A percentile compares a stretch with the other conserved stretches of the same genome.
These are phyloP conservation scores for Talaromyces sp. DNA, from an alignment of 2,329 filamentous ascomycete genomes.

Conservation along the genomic window DNA sequence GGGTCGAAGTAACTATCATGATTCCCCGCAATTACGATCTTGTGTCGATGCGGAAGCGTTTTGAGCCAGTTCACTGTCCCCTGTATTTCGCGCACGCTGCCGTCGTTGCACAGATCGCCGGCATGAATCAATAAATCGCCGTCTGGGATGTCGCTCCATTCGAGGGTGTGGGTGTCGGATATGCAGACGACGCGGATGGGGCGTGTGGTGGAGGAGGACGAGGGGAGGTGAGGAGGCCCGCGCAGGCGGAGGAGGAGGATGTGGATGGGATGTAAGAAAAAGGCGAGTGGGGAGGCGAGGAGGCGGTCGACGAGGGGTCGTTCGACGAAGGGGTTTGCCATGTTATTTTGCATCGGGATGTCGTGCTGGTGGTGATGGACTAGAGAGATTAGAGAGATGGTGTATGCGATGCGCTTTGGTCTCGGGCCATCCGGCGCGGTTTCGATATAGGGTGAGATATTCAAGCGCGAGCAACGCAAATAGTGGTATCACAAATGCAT, in stretches of 20 bases:
- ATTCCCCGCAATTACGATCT: conserved; percentile 82
- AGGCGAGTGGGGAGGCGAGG: conserved; percentile 66
- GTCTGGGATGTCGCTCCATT: conserved; percentile 51
- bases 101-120: conserved; percentile 76
- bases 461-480: neutral
- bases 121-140: conserved; percentile 89
- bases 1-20: conserved; percentile 85
- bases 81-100: conserved; percentile 72
- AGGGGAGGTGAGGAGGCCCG: conserved; percentile 61
- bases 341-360: conserved; percentile 19
- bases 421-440: neutral
- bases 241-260: conserved; percentile 65
- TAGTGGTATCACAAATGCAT: neutral
- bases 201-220: conserved; percentile 45
- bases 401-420: neutral
- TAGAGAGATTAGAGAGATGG: neutral
- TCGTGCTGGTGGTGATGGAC: neutral
- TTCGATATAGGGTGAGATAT: neutral
- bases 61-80: conserved; percentile 80
- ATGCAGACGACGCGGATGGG: conserved; percentile 78
- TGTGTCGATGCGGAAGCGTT: conserved; percentile 70
- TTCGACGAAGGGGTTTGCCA: conserved; percentile 50
- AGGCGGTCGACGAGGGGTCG: conserved; percentile 60
- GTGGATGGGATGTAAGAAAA: conserved; percentile 63
- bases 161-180: conserved; percentile 80